phyloP scores from a whole-genome alignment of 1,139 yeast species.

The Magnusiomyces suaveolens region DNA sequence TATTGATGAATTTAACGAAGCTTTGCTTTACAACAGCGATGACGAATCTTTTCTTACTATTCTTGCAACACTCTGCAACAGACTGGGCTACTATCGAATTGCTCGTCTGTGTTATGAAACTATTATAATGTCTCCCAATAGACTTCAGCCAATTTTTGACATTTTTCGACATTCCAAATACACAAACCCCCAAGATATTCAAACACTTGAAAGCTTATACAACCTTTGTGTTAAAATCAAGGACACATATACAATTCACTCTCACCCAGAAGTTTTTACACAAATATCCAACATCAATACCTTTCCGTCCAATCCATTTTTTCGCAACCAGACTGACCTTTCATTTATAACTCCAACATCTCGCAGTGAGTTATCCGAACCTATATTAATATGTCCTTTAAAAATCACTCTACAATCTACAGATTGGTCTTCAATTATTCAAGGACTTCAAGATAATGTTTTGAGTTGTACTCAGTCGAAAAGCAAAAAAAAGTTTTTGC shows the following conservation, averaged over 20 bases:
- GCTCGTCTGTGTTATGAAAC: constrained; percentile 60
- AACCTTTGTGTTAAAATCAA: constrained; percentile 14
- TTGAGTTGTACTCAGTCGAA: constrained; percentile 17
- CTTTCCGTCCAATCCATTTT: neutral
- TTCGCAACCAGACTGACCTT: neutral
- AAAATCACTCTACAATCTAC: constrained; percentile 20
- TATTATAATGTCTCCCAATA: constrained; percentile 31
- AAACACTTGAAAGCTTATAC: constrained; percentile 12
- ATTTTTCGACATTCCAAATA: constrained; percentile 17
- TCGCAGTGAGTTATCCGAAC: constrained; percentile 21
- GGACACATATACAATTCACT: constrained; percentile 35
- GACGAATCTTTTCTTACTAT: constrained; percentile 28
- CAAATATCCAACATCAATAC: neutral
- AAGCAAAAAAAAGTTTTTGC: constrained; percentile 14
- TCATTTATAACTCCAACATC: constrained; percentile 34
- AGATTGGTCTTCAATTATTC: constrained; percentile 25
- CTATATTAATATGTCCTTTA: constrained; percentile 7
- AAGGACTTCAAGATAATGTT: constrained; percentile 20
- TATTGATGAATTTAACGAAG: constrained; percentile 28
- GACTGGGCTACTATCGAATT: constrained; percentile 36
- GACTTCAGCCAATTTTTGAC: constrained; percentile 23
- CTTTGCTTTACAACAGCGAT: constrained; percentile 28
- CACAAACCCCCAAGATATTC: constrained; percentile 22
- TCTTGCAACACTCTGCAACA: constrained; percentile 22
- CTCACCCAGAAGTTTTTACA: neutral